Evolutionary conservation across 441 rosid genomes (phyloP).

Genomic region (Viola pubescens): DNA sequence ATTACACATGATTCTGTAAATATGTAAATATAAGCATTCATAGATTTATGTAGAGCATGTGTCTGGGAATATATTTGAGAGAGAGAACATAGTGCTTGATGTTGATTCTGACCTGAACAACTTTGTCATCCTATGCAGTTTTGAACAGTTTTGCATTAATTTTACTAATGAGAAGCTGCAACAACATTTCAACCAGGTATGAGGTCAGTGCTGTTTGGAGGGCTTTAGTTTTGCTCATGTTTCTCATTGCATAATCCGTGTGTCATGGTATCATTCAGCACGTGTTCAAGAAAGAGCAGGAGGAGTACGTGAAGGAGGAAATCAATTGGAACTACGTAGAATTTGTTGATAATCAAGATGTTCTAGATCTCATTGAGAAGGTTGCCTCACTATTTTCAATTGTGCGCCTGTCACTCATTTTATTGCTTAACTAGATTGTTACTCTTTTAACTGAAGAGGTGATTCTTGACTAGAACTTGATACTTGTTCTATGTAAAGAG

Average conservation of each 20-base stretch:
- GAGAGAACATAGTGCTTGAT: too few relatives aligned
- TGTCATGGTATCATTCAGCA: slow-evolving; percentile 46
- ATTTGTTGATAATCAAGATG: slow-evolving; percentile 94
- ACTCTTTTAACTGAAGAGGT: background rate
- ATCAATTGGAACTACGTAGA: slow-evolving; percentile 92
- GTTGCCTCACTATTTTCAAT: slow-evolving; percentile 22
- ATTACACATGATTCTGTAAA: slow-evolving; percentile 16
- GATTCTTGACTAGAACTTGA: slow-evolving; percentile 1
- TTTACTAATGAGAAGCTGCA: slow-evolving; percentile 96
- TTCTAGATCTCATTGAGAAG: slow-evolving; percentile 89
- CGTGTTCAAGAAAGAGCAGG: slow-evolving; percentile 95
- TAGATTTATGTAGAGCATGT: background rate
- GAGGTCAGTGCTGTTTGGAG: slow-evolving; percentile 19
- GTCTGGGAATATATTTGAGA: background rate
- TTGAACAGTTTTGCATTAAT: slow-evolving; percentile 93
- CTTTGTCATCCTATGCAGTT: slow-evolving; percentile 31
- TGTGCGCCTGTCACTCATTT: background rate
- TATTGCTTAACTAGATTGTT: background rate
- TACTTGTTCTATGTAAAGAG: background rate
- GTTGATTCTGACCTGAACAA: background rate
- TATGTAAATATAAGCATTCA: background rate
- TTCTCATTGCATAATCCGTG: slow-evolving; percentile 15
- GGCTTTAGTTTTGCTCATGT: slow-evolving; percentile 4
- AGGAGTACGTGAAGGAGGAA: slow-evolving; percentile 77
- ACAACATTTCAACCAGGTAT: slow-evolving; percentile 92